Percentiles rank a stretch among this genome's conserved stretches.
Evolutionary conservation across 2,329 filamentous ascomycete species (phyloP).

Genomic region (Camillea tinctor): DNA sequence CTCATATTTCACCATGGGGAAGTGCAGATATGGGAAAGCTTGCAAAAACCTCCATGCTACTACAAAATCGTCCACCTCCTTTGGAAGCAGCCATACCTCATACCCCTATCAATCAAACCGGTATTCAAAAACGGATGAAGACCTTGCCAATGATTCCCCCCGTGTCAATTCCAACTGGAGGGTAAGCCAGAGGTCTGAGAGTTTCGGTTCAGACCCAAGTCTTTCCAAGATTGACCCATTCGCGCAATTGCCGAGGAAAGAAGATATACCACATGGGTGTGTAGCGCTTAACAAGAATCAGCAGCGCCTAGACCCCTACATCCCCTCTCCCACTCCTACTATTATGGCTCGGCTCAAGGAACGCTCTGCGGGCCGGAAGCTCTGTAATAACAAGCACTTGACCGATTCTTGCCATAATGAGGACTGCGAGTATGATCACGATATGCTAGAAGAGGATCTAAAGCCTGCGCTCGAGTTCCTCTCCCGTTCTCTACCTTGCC

Average conservation of each 20-base stretch:
- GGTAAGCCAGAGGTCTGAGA: constrained; percentile 2
- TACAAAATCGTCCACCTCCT: constrained; percentile 1
- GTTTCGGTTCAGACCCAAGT: constrained; percentile 1
- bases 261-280: constrained; percentile 26
- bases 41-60: constrained; percentile 30
- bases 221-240: constrained; percentile 1
- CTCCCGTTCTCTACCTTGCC: constrained; percentile 31
- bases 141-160: constrained; percentile 4
- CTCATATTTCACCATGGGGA: constrained; percentile 27
- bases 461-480: constrained; percentile 27
- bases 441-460: constrained; percentile 24
- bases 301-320: constrained; percentile 31
- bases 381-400: constrained; percentile 32
- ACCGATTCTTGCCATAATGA: constrained; percentile 22
- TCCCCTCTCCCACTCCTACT: constrained; percentile 17
- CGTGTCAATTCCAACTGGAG: constrained; percentile 3
- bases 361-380: constrained; percentile 19
- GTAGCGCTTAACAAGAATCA: constrained; percentile 28
- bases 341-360: constrained; percentile 20
- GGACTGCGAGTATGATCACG: constrained; percentile 32
- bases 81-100: constrained; percentile 2
- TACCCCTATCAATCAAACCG: constrained; percentile 4
- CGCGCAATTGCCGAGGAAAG: constrained; percentile 22
- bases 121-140: constrained; percentile 9
- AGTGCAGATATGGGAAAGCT: constrained; percentile 29